A percentile compares a stretch with the other conserved stretches of the same genome.
Evolutionary conservation across 148 eudicot genomes (phyloP).

Genomic region (Gaultheria prostrata): DNA sequence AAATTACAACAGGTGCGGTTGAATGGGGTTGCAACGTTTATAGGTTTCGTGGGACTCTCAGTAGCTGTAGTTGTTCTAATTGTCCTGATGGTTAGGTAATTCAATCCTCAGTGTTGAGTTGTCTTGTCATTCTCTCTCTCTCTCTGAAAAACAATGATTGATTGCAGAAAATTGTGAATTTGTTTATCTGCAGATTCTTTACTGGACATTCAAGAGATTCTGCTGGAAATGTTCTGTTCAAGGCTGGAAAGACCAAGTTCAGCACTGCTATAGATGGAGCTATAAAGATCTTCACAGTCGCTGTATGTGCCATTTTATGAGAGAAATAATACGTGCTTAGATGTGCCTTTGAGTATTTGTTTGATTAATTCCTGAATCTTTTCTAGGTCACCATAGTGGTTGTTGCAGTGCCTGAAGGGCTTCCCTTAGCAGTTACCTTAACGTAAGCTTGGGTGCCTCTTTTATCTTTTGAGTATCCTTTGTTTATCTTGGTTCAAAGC

Average conservation of each 20-base stretch:
- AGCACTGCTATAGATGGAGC: slow-evolving; percentile 76
- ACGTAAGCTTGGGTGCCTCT: slow-evolving; percentile 58
- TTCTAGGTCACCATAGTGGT: slow-evolving; percentile 95
- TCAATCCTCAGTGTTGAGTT: neutral
- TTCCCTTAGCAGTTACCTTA: slow-evolving; percentile 94
- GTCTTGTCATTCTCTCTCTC: neutral
- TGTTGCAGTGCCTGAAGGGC: slow-evolving; percentile 99
- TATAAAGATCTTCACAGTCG: slow-evolving; percentile 83
- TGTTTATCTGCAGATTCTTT: slow-evolving; percentile 50
- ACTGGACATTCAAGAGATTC: slow-evolving; percentile 55
- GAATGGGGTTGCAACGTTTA: slow-evolving; percentile 93
- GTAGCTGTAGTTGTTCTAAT: slow-evolving; percentile 69
- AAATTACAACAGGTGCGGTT: slow-evolving; percentile 60
- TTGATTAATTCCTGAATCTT: slow-evolving; percentile 21
- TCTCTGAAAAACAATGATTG: neutral
- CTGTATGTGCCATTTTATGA: slow-evolving; percentile 50
- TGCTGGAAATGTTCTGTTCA: slow-evolving; percentile 44
- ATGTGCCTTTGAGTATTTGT: slow-evolving; percentile 11
- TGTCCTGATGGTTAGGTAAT: slow-evolving; percentile 66
- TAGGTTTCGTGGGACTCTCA: slow-evolving; percentile 75
- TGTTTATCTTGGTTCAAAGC: slow-evolving; percentile 6
- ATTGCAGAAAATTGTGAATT: neutral
- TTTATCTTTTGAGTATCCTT: neutral
- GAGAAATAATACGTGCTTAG: neutral
- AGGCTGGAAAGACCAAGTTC: slow-evolving; percentile 53